phyloP scores from a whole-genome alignment of 768 basidiomycete genomes.

The Russula vinacea region DNA sequence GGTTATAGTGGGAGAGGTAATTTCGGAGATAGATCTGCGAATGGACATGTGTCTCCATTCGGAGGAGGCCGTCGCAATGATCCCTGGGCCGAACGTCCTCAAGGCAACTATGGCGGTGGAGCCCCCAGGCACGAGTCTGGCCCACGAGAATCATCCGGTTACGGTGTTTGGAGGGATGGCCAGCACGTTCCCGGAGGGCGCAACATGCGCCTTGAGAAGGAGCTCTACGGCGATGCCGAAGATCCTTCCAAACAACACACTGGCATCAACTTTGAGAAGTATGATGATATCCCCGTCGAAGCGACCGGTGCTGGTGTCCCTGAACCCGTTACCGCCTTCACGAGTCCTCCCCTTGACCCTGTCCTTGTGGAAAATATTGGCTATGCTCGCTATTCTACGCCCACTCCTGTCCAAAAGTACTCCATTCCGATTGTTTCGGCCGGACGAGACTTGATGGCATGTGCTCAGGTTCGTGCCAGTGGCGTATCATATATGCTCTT shows the following conservation, averaged over 20 bases:
- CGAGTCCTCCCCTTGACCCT: conserved; percentile 83
- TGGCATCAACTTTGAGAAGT: conserved; percentile 99
- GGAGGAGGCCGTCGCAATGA: conserved; percentile 44
- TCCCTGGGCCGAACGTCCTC: conserved; percentile 38
- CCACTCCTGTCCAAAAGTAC: conserved; percentile 99
- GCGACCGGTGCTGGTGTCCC: conserved; percentile 97
- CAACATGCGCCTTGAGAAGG: conserved; percentile 89
- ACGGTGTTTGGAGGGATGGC: conserved; percentile 86
- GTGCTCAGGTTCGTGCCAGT: conserved; percentile 66
- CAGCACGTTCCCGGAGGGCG: conserved; percentile 79
- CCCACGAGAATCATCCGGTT: conserved; percentile 55
- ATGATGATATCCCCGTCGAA: conserved; percentile 99
- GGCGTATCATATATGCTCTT: conserved; percentile 22
- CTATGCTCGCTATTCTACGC: conserved; percentile 88
- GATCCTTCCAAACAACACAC: conserved; percentile 90
- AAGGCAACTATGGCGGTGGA: conserved; percentile 40
- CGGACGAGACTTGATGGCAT: conserved; percentile 90
- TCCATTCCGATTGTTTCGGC: conserved; percentile 96
- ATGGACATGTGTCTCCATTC: conserved; percentile 39
- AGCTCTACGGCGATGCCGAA: conserved; percentile 85
- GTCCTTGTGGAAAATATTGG: conserved; percentile 94
- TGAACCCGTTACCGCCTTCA: conserved; percentile 86
- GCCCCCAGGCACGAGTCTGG: conserved; percentile 40
- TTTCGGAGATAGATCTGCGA: conserved; percentile 43
- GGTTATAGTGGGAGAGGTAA: conserved; percentile 44